Base-by-base conservation (phyloP, 805 yeast species). In the Lipomyces yamanashiensis region DNA sequence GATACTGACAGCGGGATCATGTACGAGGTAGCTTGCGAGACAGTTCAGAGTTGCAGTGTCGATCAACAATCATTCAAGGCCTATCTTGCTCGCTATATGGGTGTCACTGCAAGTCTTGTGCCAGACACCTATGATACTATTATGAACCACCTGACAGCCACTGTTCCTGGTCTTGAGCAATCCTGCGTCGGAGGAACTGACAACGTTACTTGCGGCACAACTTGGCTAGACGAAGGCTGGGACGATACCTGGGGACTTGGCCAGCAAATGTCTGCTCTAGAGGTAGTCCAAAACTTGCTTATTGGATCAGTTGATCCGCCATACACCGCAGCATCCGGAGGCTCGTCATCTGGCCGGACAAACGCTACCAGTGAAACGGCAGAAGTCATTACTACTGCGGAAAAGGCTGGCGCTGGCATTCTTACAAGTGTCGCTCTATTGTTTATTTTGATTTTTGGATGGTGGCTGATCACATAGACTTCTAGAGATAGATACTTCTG, bases 21-120 rank as follows among this genome's bases (percentile, higher is more conserved):
- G 85, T 89, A 82, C 72, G 98, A 92, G 74, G 87, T 87, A 4
- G 91, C 96, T 1, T 92, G 98, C 76, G 95, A 90, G 79, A 79
- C 81, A 19, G 68, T 78, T 0, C 74, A 74, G 23, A 79, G 81
- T 44, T 92, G 98, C 80, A 84, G 90, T 76, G 87, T 84, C 60
- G 98, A 92, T 80, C 96, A 92, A 80, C 81, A 96, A 62, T 85
- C 95, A 15, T 92, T 93, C 82, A 90, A 89, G 79, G 96, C 96
- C 1, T 88, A 87, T 71, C 82, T 90, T 70, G 74, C 91, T 1
- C 80, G 97, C 62, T 87, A 86, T 74, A 75, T 92, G 74, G 95
- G 92, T 1, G 77, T 84, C 59, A 87, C 96, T 0, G 86, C 93
- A 0, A 81, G 84, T 54, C 75, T 93, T 75, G 87, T 84, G 0